Evolutionary conservation across 306 rosid genomes (phyloP).

Genomic region (Astragalus glycyphyllos): DNA sequence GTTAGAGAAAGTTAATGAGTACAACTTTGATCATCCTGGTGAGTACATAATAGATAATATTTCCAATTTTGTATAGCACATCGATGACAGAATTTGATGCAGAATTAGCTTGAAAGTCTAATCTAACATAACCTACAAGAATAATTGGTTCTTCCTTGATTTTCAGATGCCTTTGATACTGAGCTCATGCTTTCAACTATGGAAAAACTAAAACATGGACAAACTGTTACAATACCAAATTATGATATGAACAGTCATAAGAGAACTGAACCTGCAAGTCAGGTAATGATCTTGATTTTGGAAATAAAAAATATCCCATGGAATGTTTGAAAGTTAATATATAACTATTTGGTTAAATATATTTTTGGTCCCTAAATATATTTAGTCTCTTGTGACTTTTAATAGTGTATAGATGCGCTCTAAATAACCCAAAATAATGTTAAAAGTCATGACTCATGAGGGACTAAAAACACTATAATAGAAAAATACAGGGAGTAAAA

Average conservation of each 20-base stretch:
- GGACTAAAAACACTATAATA: too few species aligned
- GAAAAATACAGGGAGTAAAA: too few species aligned
- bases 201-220: slow-evolving; percentile 77
- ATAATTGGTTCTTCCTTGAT: not conserved
- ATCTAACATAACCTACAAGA: not conserved
- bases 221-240: slow-evolving; percentile 72
- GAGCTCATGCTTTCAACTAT: slow-evolving; percentile 63
- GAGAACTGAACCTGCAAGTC: slow-evolving; percentile 56
- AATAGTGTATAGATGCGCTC: too few species aligned
- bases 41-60: slow-evolving; percentile 39
- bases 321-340: too few species aligned
- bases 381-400: too few species aligned
- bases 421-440: too few species aligned
- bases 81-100: not conserved
- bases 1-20: slow-evolving; percentile 63
- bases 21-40: slow-evolving; percentile 96
- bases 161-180: slow-evolving; percentile 82
- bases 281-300: slow-evolving; percentile 50
- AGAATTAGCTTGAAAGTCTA: not conserved
- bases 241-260: slow-evolving; percentile 69
- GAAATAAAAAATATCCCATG: not conserved
- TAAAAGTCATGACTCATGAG: too few species aligned
- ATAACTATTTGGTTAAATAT: too few species aligned
- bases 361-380: too few species aligned
- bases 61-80: not conserved